phyloP scores from a whole-genome alignment of 805 yeast species.

The Citeromyces matritensis region DNA sequence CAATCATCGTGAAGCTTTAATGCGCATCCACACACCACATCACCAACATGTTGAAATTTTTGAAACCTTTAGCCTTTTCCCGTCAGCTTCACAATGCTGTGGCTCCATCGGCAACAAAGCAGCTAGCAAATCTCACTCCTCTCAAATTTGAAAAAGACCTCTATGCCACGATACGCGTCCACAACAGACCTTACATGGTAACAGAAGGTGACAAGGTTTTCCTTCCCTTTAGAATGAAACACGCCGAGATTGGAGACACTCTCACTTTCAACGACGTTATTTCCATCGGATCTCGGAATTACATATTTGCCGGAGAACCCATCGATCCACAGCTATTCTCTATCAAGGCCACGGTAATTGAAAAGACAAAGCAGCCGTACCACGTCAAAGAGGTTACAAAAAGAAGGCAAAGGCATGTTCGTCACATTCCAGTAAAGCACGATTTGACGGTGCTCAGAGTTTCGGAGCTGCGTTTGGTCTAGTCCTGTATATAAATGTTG shows the following conservation, averaged over 20 bases:
- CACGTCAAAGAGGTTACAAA: constrained; percentile 61
- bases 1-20: too few species aligned
- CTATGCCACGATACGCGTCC: constrained; percentile 73
- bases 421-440: constrained; percentile 53
- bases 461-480: constrained; percentile 46
- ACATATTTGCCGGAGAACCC: constrained; percentile 44
- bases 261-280: constrained; percentile 60
- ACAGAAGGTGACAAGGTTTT: constrained; percentile 81
- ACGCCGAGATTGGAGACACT: constrained; percentile 74
- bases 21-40: too few species aligned
- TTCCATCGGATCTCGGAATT: constrained; percentile 75
- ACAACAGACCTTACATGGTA: constrained; percentile 74
- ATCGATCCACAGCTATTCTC: constrained; percentile 38
- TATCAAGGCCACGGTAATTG: constrained; percentile 69
- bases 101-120: constrained; percentile 1
- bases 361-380: constrained; percentile 71
- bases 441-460: constrained; percentile 68
- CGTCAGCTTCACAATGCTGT: too few species aligned
- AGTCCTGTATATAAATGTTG: too few species aligned
- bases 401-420: constrained; percentile 64
- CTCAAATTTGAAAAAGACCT: constrained; percentile 52
- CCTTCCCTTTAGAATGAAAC: constrained; percentile 64
- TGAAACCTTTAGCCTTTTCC: too few species aligned
- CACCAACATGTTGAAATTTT: too few species aligned
- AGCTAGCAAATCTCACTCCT: constrained; percentile 32